Conservation (phyloP, 176 grass and related monocot genomes). For the Musa troglodytarum region DNA sequence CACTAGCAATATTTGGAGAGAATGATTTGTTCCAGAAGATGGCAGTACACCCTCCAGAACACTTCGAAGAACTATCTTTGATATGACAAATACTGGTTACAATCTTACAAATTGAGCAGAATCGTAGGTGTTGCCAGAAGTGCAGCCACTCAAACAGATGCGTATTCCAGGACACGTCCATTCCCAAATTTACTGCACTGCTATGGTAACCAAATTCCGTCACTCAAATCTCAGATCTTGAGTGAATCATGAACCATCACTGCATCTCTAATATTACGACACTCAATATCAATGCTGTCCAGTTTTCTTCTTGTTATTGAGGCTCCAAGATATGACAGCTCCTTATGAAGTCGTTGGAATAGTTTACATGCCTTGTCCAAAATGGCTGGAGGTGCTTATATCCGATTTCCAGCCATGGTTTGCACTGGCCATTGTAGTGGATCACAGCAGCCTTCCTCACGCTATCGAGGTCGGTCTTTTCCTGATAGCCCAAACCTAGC, state of each 20-base stretch:
- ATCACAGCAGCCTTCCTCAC: constrained; percentile 13
- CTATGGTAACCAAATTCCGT: background rate
- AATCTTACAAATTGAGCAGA: constrained; percentile 1
- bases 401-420: constrained; percentile 22
- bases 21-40: background rate
- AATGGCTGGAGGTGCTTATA: constrained; percentile 17
- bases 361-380: constrained; percentile 19
- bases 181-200: background rate
- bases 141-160: background rate
- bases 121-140: background rate
- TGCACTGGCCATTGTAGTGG: constrained; percentile 22
- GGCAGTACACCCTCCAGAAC: background rate
- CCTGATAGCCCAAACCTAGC: constrained; percentile 23
- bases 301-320: background rate
- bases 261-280: background rate
- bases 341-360: constrained; percentile 19
- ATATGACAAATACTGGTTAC: background rate
- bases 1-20: background rate
- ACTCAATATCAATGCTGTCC: background rate
- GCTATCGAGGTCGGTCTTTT: constrained; percentile 3
- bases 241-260: background rate
- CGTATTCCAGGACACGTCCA: background rate
- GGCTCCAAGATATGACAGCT: constrained; percentile 19
- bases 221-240: background rate
- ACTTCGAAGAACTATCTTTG: background rate